Evolutionary conservation across 2,329 filamentous ascomycete species (phyloP).

Genomic region (Colletotrichum cereale): DNA sequence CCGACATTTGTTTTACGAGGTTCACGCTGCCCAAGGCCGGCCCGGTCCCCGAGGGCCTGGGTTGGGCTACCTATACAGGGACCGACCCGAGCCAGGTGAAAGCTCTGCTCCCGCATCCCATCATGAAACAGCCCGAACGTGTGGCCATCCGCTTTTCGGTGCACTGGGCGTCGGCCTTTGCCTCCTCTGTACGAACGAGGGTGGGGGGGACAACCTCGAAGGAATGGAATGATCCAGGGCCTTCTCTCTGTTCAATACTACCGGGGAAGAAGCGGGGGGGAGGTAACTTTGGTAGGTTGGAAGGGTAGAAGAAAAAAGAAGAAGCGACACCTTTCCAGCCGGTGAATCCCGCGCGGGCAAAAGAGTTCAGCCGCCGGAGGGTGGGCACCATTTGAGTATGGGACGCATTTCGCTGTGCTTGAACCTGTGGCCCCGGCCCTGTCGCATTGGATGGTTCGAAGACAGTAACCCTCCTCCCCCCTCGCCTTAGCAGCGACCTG

Average conservation of each 20-base stretch:
- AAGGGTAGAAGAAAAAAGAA: not conserved
- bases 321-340: constrained; percentile 1
- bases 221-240: not conserved
- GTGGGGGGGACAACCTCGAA: not conserved
- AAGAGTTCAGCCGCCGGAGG: constrained; percentile 20
- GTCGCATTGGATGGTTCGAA: constrained; percentile 20
- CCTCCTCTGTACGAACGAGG: constrained; percentile 11
- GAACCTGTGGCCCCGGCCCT: constrained; percentile 8
- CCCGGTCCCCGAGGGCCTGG: not conserved
- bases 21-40: not conserved
- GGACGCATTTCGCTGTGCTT: constrained; percentile 5
- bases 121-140: constrained; percentile 23
- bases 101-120: not conserved
- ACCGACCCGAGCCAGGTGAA: not conserved
- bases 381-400: constrained; percentile 35
- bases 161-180: not conserved
- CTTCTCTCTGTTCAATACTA: not conserved
- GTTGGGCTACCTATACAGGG: not conserved
- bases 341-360: constrained; percentile 17
- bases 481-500: not conserved
- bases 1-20: constrained; percentile 19
- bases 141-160: constrained; percentile 5
- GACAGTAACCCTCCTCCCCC: not conserved
- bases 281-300: not conserved
- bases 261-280: not conserved